phyloP scores from a whole-genome alignment of 1,284 basidiomycete genomes.

The Neolentinus lepideus region DNA sequence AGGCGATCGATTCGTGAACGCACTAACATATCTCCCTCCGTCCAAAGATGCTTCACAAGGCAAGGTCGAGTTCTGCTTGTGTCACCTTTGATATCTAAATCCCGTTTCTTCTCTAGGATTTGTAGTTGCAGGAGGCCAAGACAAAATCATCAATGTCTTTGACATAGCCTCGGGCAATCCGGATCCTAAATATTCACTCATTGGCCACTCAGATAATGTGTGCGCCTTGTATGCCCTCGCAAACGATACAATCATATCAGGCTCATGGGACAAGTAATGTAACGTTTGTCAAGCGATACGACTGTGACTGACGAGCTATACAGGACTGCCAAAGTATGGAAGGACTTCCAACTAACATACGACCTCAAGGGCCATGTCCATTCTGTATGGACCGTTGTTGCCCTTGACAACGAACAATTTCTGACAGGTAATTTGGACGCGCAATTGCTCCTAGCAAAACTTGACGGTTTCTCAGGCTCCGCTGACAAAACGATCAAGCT shows the following conservation, averaged over 20 bases:
- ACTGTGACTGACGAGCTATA: not conserved
- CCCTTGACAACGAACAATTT: slow-evolving; percentile 72
- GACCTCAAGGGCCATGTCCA: slow-evolving; percentile 84
- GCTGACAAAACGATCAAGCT: slow-evolving; percentile 94
- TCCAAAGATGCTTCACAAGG: slow-evolving; percentile 63
- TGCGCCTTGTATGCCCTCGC: slow-evolving; percentile 76
- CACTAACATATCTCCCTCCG: slow-evolving; percentile 72
- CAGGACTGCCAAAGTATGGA: slow-evolving; percentile 95
- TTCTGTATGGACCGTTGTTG: slow-evolving; percentile 92
- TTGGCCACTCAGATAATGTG: slow-evolving; percentile 89
- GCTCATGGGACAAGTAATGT: slow-evolving; percentile 92
- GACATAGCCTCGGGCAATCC: slow-evolving; percentile 46
- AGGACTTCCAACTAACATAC: slow-evolving; percentile 66
- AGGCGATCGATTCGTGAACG: slow-evolving; percentile 75
- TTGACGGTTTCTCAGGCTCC: slow-evolving; percentile 50
- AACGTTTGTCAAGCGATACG: not conserved
- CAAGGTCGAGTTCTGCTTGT: slow-evolving; percentile 22
- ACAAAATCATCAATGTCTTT: slow-evolving; percentile 80
- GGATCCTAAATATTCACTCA: slow-evolving; percentile 72
- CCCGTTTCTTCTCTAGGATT: slow-evolving; percentile 50
- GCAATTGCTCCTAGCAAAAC: not conserved
- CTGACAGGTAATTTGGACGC: slow-evolving; percentile 60
- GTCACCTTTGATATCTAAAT: slow-evolving; percentile 9
- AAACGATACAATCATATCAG: slow-evolving; percentile 79
- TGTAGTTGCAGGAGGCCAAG: slow-evolving; percentile 79